Percentiles rank a stretch among this genome's conserved stretches.
Evolutionary conservation across 176 grass and related monocot species (phyloP).

Genomic region (Triticum timopheevii): DNA sequence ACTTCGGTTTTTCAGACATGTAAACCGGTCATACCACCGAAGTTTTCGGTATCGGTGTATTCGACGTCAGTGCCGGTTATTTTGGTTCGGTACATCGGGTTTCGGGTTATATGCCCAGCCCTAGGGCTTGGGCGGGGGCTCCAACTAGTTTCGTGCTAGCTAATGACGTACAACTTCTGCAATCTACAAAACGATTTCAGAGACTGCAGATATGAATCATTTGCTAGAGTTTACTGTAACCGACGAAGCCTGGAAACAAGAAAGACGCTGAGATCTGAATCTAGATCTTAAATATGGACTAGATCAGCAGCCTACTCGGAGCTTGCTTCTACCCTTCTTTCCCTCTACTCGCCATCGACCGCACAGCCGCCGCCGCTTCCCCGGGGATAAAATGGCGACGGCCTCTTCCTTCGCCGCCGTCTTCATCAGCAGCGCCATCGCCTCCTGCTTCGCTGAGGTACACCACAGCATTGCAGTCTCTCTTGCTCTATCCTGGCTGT

Average conservation of each 20-base stretch:
- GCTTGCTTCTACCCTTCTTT: not conserved
- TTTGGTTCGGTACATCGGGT: too few species aligned
- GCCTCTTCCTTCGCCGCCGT: slow-evolving; percentile 57
- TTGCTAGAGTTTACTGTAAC: too few species aligned
- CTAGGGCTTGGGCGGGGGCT: too few species aligned
- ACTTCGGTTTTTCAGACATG: too few species aligned
- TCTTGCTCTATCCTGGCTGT: not conserved
- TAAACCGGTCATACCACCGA: too few species aligned
- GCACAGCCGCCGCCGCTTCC: not conserved
- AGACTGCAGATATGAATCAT: too few species aligned
- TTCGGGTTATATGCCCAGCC: too few species aligned
- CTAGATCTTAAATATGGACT: slow-evolving; percentile 7
- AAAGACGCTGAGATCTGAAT: not conserved
- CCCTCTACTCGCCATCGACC: not conserved
- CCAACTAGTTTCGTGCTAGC: too few species aligned
- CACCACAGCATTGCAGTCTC: not conserved
- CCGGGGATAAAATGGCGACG: slow-evolving; percentile 7
- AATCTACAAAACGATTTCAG: too few species aligned
- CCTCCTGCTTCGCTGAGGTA: slow-evolving; percentile 93
- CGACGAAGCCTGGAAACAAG: not conserved
- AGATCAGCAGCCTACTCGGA: slow-evolving; percentile 3
- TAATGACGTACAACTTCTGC: too few species aligned
- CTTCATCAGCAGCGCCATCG: slow-evolving; percentile 88
- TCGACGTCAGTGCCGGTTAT: too few species aligned
- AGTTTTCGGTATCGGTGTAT: too few species aligned